Evolutionary conservation across 345 rosid genomes (phyloP).

Genomic region (Odontarrhena argentea): DNA sequence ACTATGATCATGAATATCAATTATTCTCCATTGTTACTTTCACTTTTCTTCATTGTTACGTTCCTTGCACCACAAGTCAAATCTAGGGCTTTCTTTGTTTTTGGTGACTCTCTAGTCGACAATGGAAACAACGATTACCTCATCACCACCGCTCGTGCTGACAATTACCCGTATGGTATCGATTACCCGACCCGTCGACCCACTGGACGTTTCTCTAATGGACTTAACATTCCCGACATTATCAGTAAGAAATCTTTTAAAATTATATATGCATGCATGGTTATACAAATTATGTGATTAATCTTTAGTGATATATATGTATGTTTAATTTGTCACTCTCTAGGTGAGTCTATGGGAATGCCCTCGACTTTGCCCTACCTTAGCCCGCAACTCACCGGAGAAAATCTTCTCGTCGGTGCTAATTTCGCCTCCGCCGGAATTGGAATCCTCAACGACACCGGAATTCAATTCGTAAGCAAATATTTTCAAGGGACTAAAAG

Average conservation of each 20-base stretch:
- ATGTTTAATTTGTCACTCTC: background rate
- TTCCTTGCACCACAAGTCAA: constrained; percentile 42
- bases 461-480: constrained; percentile 69
- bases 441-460: constrained; percentile 88
- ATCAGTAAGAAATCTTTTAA: constrained; percentile 49
- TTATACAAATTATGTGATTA: no score
- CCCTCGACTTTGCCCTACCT: constrained; percentile 78
- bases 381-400: constrained; percentile 65
- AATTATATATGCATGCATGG: no score
- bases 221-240: constrained; percentile 81
- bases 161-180: constrained; percentile 75
- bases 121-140: constrained; percentile 89
- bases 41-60: constrained; percentile 29
- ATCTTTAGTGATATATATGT: no score
- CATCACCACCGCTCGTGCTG: constrained; percentile 79
- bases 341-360: constrained; percentile 69
- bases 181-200: constrained; percentile 69
- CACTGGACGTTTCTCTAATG: constrained; percentile 88
- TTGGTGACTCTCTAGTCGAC: constrained; percentile 86
- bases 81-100: constrained; percentile 68
- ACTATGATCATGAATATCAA: constrained; percentile 5
- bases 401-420: constrained; percentile 73
- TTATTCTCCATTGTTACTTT: constrained; percentile 24
- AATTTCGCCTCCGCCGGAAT: constrained; percentile 94
- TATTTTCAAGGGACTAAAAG: background rate